Evolutionary conservation across 805 yeast genomes (phyloP).

Genomic region (Candida rishiriensis): DNA sequence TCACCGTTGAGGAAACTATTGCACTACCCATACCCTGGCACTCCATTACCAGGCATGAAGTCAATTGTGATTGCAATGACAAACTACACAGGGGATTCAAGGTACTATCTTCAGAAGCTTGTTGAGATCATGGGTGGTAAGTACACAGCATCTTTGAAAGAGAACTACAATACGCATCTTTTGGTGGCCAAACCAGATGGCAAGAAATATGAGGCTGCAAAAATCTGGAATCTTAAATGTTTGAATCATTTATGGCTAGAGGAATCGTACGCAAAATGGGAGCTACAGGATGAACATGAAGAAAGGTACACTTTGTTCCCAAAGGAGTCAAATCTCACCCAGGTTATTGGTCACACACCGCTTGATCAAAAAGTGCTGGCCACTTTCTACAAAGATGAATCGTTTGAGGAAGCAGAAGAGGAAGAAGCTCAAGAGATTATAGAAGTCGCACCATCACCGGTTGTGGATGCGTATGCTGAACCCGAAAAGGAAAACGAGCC

Average conservation of each 20-base stretch:
- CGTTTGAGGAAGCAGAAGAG: slow-evolving; percentile 15
- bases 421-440: not conserved
- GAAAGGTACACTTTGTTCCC: slow-evolving; percentile 46
- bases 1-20: slow-evolving; percentile 50
- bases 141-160: slow-evolving; percentile 62
- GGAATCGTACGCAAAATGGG: slow-evolving; percentile 66
- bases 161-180: slow-evolving; percentile 61
- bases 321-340: slow-evolving; percentile 35
- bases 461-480: not conserved
- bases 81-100: slow-evolving; percentile 80
- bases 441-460: not conserved
- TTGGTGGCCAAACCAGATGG: slow-evolving; percentile 68
- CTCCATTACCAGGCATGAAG: slow-evolving; percentile 49
- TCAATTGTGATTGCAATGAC: slow-evolving; percentile 63
- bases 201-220: slow-evolving; percentile 69
- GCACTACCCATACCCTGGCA: slow-evolving; percentile 62
- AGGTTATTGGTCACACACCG: slow-evolving; percentile 47
- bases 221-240: slow-evolving; percentile 59
- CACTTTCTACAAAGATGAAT: slow-evolving; percentile 32
- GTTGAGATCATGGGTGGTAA: slow-evolving; percentile 69
- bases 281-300: slow-evolving; percentile 38
- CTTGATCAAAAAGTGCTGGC: slow-evolving; percentile 39
- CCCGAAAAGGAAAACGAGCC: too few relatives aligned
- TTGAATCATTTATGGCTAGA: slow-evolving; percentile 90
- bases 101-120: slow-evolving; percentile 64